Base-by-base conservation (phyloP, 257 asterid genomes). In the Mitragyna speciosa region DNA sequence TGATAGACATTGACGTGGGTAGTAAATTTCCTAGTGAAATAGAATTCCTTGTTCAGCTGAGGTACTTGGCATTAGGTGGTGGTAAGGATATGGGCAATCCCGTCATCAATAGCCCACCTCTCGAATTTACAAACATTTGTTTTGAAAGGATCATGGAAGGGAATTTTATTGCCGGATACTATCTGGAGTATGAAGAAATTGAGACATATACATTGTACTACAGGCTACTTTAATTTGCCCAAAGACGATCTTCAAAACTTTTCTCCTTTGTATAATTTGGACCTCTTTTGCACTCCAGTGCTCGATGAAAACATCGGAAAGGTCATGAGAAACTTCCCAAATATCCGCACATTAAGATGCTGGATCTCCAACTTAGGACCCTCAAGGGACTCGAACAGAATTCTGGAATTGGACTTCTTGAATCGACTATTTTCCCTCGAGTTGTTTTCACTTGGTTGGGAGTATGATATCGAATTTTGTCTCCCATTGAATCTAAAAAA, bases 1-100 rank as follows among this genome's bases (percentile, higher is more conserved):
- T 78, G 68, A 28, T 24, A 4, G 22, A 33, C 8, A 19, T 78
- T 31, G 6, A 12, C 16, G 24, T 78, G 12, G 64, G 16, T 2
- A 1, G 1, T 0, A 12, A 4, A 9, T 8, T 67, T 54, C 75
- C 64, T 0, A 8, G n/a, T 28, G 56, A 78, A 24, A 51, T 78
- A 11, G 47, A 16, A 31, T 20, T 43, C 12, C 81, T 78, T 31
- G 81, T 39, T 58, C 59, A 69, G 30, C 41, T 78, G 41, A 78
- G 70, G 58, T 54, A 68, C 45, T 67, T 78, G 51, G 45, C 70
- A 4, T 36, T 36, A 24, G 17, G 52, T 20, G 12, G 14, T 7
- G 45, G 68, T 24, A 6, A 0, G n/a, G 24, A 16, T 65, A 2
- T 22, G 6, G 3, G 4, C 1, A 26, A 52, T 65, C 36, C 73